phyloP scores from a whole-genome alignment of 2,329 filamentous ascomycete genomes.

The Colletotrichum spaethianum region DNA sequence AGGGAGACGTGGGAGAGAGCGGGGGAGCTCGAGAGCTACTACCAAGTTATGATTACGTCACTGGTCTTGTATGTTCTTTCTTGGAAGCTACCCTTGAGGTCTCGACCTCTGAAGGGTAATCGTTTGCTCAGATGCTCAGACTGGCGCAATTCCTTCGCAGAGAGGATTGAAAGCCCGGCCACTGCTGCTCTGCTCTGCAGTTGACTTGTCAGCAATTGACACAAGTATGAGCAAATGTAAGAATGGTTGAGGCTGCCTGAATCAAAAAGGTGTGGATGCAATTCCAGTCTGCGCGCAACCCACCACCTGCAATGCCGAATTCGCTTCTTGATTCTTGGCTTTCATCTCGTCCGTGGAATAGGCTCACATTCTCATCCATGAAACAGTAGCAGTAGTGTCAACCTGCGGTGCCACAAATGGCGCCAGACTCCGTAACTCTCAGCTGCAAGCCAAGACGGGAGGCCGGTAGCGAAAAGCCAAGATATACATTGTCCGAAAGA shows the following conservation, averaged over 20 bases:
- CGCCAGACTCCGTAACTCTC: not conserved
- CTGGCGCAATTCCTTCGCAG: not conserved
- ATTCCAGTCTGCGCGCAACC: not conserved
- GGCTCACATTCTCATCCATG: not conserved
- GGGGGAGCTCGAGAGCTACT: not conserved
- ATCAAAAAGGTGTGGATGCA: not conserved
- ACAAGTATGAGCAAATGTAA: not conserved
- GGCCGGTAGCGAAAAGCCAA: slow-evolving; percentile 15
- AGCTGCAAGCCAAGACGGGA: slow-evolving; percentile 28
- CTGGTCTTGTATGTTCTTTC: not conserved
- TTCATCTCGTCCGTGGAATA: not conserved
- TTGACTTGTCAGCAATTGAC: not conserved
- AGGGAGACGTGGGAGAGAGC: not conserved
- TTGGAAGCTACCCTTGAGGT: not conserved
- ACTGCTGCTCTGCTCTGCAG: not conserved
- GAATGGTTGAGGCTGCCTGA: too few relatives aligned
- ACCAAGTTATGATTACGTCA: slow-evolving; percentile 27
- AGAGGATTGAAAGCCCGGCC: not conserved
- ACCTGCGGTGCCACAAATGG: not conserved
- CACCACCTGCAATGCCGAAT: not conserved
- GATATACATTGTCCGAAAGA: not conserved
- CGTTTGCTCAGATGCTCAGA: not conserved
- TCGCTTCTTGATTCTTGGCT: not conserved
- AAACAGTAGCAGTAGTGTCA: not conserved
- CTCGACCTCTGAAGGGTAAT: not conserved